These are phyloP conservation scores for Curvularia hawaiiensis DNA, from an alignment of 2,329 filamentous ascomycete species.

Conservation along the genomic window DNA sequence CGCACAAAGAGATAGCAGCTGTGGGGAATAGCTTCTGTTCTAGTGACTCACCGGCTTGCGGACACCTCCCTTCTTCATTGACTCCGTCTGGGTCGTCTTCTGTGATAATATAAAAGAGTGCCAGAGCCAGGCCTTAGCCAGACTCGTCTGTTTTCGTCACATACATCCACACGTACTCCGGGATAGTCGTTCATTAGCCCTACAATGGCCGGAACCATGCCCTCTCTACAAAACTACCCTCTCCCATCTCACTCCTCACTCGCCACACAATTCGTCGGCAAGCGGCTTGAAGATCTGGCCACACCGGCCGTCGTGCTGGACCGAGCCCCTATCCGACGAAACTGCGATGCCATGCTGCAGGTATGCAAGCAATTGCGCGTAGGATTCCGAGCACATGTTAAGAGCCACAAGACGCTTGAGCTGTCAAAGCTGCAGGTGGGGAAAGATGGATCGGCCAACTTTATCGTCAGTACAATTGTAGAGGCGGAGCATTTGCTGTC, in stretches of 20 bases:
- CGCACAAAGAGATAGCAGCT: neutral
- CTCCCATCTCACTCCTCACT: conserved; percentile 18
- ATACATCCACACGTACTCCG: neutral
- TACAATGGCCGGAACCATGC: neutral
- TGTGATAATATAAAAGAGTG: neutral
- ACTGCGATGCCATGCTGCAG: conserved; percentile 74
- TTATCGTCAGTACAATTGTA: conserved; percentile 75
- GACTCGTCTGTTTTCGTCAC: neutral
- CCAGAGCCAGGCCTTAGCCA: neutral
- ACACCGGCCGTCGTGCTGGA: conserved; percentile 74
- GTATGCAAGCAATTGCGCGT: conserved; percentile 64
- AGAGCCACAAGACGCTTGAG: conserved; percentile 81
- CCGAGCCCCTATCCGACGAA: conserved; percentile 66
- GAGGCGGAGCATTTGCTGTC: conserved; percentile 72
- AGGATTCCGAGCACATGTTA: conserved; percentile 77
- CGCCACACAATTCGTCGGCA: conserved; percentile 59
- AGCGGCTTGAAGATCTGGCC: conserved; percentile 63
- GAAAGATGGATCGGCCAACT: conserved; percentile 54
- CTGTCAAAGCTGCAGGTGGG: conserved; percentile 74
- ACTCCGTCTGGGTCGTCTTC: neutral
- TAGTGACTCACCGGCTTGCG: neutral
- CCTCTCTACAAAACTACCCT: conserved; percentile 19
- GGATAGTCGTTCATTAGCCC: neutral
- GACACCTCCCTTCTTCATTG: neutral
- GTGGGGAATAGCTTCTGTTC: neutral